Conservation (phyloP, 1,284 basidiomycete genomes). For the Ustilago cynodontis region DNA sequence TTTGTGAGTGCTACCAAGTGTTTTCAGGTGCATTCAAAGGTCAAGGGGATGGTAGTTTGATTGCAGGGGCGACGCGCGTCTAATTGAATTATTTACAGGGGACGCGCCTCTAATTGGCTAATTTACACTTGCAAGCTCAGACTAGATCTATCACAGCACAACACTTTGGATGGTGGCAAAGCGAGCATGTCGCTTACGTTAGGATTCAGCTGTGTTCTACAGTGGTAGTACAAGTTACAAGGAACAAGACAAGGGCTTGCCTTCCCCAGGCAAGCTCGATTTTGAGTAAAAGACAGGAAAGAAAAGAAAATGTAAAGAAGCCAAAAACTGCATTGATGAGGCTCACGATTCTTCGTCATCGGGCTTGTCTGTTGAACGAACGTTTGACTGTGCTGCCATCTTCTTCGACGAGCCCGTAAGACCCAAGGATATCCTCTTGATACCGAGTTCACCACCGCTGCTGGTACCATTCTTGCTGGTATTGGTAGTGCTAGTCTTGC, state of each 20-base stretch:
- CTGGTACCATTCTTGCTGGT: slow-evolving; percentile 25
- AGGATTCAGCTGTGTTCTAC: slow-evolving; percentile 29
- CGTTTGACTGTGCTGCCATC: slow-evolving; percentile 49
- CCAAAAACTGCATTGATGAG: not conserved
- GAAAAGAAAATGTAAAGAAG: slow-evolving; percentile 5
- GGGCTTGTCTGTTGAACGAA: slow-evolving; percentile 39
- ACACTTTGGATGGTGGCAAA: not conserved
- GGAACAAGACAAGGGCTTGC: slow-evolving; percentile 5
- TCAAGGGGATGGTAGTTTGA: too few species aligned
- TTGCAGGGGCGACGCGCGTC: too few species aligned
- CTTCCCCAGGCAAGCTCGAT: slow-evolving; percentile 22
- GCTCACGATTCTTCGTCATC: slow-evolving; percentile 28
- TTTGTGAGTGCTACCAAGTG: too few species aligned
- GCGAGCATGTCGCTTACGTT: not conserved
- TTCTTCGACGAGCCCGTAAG: slow-evolving; percentile 44
- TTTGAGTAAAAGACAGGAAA: not conserved
- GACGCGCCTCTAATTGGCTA: too few species aligned
- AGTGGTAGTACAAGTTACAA: slow-evolving; percentile 37
- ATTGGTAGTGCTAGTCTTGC: slow-evolving; percentile 12
- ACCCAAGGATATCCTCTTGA: slow-evolving; percentile 51
- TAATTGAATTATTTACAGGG: too few species aligned
- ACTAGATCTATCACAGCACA: not conserved
- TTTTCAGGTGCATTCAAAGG: too few species aligned
- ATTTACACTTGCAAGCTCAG: not conserved
- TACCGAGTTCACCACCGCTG: slow-evolving; percentile 32